Base-by-base conservation (phyloP, 768 basidiomycete species). In the Pholiota molesta region DNA sequence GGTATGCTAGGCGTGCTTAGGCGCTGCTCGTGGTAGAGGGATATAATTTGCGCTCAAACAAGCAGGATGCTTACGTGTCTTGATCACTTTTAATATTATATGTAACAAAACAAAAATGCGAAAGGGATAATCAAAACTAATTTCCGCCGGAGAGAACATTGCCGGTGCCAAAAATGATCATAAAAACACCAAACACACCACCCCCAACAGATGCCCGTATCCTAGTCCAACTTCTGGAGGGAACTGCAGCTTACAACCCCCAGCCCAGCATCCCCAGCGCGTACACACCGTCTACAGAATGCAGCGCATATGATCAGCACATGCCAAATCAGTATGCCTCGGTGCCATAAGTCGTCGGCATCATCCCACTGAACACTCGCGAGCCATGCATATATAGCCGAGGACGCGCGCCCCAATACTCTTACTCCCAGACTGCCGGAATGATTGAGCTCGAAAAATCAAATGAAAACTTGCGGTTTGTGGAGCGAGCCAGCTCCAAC, bases 401-500 rank as follows among this genome's bases (percentile, higher is more conserved):
- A 37, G 35, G 13, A 37, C 19, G 42, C 42, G 42, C 42, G 19
- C 16, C 42, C 16, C 47, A 21, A 49, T 6, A 14, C 7, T 16
- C n/a, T n/a, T 16, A 21, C 19, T 37, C 35, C 35, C 35, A 37
- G 35, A 37, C 35, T 5, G 9, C 11, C 10, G 35, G 13, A 13
- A 16, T 21, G 21, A 19, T 21, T 49, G 47, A 49, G 47, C 21
- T 26, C 9, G 23, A 49, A 28, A 49, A 49, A 6, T 26, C 23
- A 11, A 49, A 49, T 26, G 23, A 21, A 19, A 8, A 13, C 23
- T 8, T 21, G 19, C 21, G 19, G 47, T 2, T 10, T 49, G 47
- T 49, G 47, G 47, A 49, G 47, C 47, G 23, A 49, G 47, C 47
- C 47, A 49, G 47, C 47, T 49, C 47, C 47, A 26, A 49, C 47